Evolutionary conservation across 257 asterid genomes (phyloP), one percentile per base, ranked within the genome.

Genomic region (Fraxinus anomala): DNA sequence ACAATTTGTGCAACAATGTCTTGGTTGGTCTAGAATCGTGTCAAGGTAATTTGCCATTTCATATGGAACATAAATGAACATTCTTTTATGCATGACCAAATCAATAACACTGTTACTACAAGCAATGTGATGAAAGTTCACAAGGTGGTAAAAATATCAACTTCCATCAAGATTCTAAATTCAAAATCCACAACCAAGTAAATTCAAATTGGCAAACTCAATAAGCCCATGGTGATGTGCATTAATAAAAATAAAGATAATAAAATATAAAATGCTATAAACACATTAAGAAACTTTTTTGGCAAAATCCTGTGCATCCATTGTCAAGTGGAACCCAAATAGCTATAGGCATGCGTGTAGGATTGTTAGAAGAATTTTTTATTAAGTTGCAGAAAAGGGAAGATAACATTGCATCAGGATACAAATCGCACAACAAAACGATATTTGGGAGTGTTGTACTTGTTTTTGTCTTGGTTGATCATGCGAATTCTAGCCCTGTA

Each of bases 381-480:
- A 54, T 12, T 13, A 6, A 12, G 34, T 17, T 7, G 59, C 1
- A 1, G n/a, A 8, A 26, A 24, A 33, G 36, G 13, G 8, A 23
- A 23, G 8, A 65, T n/a, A 10, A 40, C 6, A 19, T 33, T 19
- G 19, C 0, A 5, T 31, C 2, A 84, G 92, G 94, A 88, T 90
- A 88, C 96, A 78, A 92, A 94, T 82, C 97, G 86, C 79, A 93
- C 97, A 75, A 91, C 96, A 66, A 80, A 88, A 3, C 98, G 91
- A 73, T 83, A 93, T 77, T 93, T 91, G 0, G 98, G 98, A 5
- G 94, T 90, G 82, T 92, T 92, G 84, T 91, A 89, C 85, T 92
- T 91, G 82, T 89, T 92, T 80, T 93, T 93, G 70, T 92, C 97
- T 91, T 92, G 97, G 65, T 92, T 92, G 80, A 91, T 92, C 86